phyloP scores from a whole-genome alignment of 352 stramenopile species.

The Phytophthora tubulina region DNA sequence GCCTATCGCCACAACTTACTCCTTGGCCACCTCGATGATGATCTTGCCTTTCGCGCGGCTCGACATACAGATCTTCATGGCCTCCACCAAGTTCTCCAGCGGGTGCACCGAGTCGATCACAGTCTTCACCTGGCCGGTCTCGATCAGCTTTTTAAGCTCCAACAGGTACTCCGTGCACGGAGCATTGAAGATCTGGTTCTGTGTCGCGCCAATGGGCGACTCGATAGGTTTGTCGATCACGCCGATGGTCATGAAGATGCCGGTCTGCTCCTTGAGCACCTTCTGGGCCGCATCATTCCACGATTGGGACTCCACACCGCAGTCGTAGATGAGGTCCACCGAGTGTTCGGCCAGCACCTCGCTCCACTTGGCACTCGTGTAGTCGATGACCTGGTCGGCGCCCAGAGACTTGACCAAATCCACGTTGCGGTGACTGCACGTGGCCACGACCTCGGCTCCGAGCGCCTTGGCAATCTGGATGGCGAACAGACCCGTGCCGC shows the following conservation, averaged over 20 bases:
- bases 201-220: slow-evolving; percentile 60
- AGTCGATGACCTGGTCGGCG: slow-evolving; percentile 65
- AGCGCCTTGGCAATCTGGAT: slow-evolving; percentile 69
- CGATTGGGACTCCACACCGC: slow-evolving; percentile 11
- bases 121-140: slow-evolving; percentile 46
- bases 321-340: slow-evolving; percentile 49
- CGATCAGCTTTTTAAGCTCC: slow-evolving; percentile 49
- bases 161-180: slow-evolving; percentile 32
- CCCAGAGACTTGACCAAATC: slow-evolving; percentile 54
- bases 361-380: slow-evolving; percentile 58
- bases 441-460: slow-evolving; percentile 42
- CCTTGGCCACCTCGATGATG: slow-evolving; percentile 57
- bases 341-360: slow-evolving; percentile 43
- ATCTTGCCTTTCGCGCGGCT: slow-evolving; percentile 73
- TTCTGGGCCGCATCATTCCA: slow-evolving; percentile 50
- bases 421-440: slow-evolving; percentile 52
- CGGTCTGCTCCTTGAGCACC: slow-evolving; percentile 47
- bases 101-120: slow-evolving; percentile 58
- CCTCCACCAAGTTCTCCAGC: slow-evolving; percentile 66
- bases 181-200: slow-evolving; percentile 32
- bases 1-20: slow-evolving; percentile 1
- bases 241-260: slow-evolving; percentile 51
- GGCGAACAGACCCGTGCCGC: slow-evolving; percentile 63
- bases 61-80: slow-evolving; percentile 58
- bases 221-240: slow-evolving; percentile 52